Percentiles rank a stretch among this genome's conserved stretches.
Evolutionary conservation across 192 early-diverging fungal species (phyloP).

Genomic region (Backusella liffmaniae): DNA sequence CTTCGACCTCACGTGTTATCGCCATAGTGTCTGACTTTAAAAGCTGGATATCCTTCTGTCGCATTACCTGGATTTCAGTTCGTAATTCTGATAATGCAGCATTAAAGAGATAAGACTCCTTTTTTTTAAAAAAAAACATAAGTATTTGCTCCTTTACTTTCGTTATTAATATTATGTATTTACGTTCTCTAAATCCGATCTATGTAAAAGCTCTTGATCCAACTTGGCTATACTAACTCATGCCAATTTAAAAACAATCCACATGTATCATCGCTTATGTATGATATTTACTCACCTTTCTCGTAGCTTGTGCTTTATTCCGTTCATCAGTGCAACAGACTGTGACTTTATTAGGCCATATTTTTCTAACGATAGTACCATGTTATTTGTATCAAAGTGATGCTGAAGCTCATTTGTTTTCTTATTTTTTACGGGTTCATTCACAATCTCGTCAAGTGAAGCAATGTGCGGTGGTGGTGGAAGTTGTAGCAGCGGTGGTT

Average conservation of each 20-base stretch:
- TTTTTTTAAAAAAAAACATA: neutral
- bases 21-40: slow-evolving; percentile 70
- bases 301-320: slow-evolving; percentile 65
- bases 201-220: slow-evolving; percentile 26
- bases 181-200: slow-evolving; percentile 79
- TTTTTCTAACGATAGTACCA: slow-evolving; percentile 61
- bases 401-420: slow-evolving; percentile 28
- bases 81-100: slow-evolving; percentile 79
- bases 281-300: slow-evolving; percentile 52
- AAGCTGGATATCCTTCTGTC: slow-evolving; percentile 72
- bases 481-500: neutral
- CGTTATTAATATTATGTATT: neutral
- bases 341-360: slow-evolving; percentile 68
- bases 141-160: neutral
- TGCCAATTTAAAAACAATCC: neutral
- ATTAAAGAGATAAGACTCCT: slow-evolving; percentile 78
- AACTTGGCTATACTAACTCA: slow-evolving; percentile 42
- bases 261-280: neutral
- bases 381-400: slow-evolving; percentile 78
- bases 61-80: slow-evolving; percentile 70
- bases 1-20: slow-evolving; percentile 78
- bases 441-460: neutral
- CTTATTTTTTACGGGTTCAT: slow-evolving; percentile 3
- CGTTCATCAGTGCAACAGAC: slow-evolving; percentile 70
- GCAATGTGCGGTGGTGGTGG: neutral